Evolutionary conservation across 371 early-diverging fungal genomes (phyloP), one percentile per base, ranked within the genome.

Genomic region (Circinella minor): DNA sequence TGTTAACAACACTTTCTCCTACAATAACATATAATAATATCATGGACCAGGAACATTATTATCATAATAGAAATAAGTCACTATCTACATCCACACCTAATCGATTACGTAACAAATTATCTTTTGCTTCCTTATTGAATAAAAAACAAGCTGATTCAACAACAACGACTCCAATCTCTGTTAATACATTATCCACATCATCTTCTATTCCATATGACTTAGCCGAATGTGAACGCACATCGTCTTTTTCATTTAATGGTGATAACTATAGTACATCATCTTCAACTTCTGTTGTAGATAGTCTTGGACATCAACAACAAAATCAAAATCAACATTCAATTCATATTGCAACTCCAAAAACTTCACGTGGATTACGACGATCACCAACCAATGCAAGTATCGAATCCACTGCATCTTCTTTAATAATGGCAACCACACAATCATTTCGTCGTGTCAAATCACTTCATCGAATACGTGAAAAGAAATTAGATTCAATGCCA

Each of bases 391-490:
- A 10, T 11, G 47, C 61, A 2, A 67, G 51, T 46, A 47, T 61
- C 36, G 61, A 39, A 15, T 67, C 68, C 15, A 47, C 68, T 13
- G 47, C 68, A 9, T 61, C 68, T 5, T 57, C 57, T 5, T 34
- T 57, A 11, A 17, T 57, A 7, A 57, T 18, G 36, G 18, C 65
- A 0, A 34, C 64, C 7, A 37, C 65, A 9, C 47, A 48, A 38
- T 65, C 65, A 4, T 67, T 67, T 36, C 68, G 68, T 18, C 60
- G 68, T 15, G 68, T 67, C 20, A 59, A 67, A 46, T 67, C 68
- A 15, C 39, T 67, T 20, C 68, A 61, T 36, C 60, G 61, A 13
- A 38, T 67, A 36, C 17, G 68, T 15, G 61, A 61, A 34, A 57
- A 34, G 34, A 57, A 57, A 57, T 13, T 57, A 11, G 57, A 57